These are phyloP conservation scores for Ehretia macrophylla DNA, from an alignment of 257 asterid genomes.

Conservation along the genomic window DNA sequence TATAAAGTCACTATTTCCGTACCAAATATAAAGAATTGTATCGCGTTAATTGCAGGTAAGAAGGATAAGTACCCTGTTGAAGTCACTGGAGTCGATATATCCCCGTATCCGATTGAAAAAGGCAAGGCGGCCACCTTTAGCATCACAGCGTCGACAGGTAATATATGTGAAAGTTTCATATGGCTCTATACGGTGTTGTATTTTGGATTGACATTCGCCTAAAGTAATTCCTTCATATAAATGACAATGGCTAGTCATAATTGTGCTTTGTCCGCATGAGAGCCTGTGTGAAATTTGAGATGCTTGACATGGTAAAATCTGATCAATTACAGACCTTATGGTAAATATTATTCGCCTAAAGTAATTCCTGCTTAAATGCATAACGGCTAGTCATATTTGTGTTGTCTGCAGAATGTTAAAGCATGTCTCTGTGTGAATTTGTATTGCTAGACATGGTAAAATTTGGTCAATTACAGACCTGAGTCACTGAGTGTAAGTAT, in stretches of 20 bases:
- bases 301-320: too few species aligned
- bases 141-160: constrained; percentile 72
- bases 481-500: too few species aligned
- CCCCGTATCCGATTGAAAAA: constrained; percentile 62
- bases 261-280: too few species aligned
- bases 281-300: too few species aligned
- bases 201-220: not conserved
- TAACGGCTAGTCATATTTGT: too few species aligned
- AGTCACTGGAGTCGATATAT: constrained; percentile 56
- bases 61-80: constrained; percentile 56
- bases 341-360: too few species aligned
- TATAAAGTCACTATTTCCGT: not conserved
- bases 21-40: not conserved
- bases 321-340: too few species aligned
- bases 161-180: not conserved
- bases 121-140: constrained; percentile 55
- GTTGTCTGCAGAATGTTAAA: too few species aligned
- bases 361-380: too few species aligned
- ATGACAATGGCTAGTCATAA: not conserved
- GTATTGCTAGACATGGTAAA: too few species aligned
- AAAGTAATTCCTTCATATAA: not conserved
- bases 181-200: not conserved
- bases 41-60: constrained; percentile 37
- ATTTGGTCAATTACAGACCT: too few species aligned
- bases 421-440: too few species aligned